phyloP scores from a whole-genome alignment of 163 green algal species.

The Scenedesmus sp. region DNA sequence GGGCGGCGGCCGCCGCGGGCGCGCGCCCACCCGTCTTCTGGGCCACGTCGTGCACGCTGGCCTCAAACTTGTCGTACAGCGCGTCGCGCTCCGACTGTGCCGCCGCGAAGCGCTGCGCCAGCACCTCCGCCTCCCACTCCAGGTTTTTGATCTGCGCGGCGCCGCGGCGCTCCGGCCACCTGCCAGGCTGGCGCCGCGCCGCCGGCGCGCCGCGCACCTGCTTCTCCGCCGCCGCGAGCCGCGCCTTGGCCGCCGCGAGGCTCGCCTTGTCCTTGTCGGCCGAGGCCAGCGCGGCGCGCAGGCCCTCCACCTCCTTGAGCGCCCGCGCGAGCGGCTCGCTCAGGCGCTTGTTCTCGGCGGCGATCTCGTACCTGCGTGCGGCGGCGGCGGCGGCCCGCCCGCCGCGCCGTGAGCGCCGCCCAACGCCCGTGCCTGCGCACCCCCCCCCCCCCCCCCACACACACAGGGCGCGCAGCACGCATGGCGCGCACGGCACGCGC shows the following conservation, averaged over 20 bases:
- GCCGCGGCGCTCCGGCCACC: too few species aligned
- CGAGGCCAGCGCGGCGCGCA: conserved; percentile 72
- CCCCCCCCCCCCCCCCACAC: too few species aligned
- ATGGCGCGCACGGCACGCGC: too few species aligned
- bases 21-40: conserved; percentile 73
- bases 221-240: conserved; percentile 64
- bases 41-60: conserved; percentile 77
- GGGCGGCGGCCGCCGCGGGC: too few species aligned
- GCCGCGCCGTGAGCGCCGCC: too few species aligned
- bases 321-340: conserved; percentile 82
- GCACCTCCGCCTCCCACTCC: conserved; percentile 88
- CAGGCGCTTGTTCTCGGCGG: conserved; percentile 90
- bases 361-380: conserved; percentile 48
- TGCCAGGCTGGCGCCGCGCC: too few species aligned
- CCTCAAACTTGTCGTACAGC: conserved; percentile 80
- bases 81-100: conserved; percentile 76
- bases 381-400: too few species aligned
- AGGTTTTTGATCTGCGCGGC: conserved; percentile 77
- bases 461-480: not conserved
- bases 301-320: conserved; percentile 78
- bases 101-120: conserved; percentile 45
- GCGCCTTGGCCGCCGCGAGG: conserved; percentile 69
- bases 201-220: conserved; percentile 32
- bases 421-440: too few species aligned
- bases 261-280: conserved; percentile 87